Percentiles rank a stretch among this genome's conserved stretches.
Conservation (phyloP, 139 green algal species). For the Haematococcus lacustris region DNA sequence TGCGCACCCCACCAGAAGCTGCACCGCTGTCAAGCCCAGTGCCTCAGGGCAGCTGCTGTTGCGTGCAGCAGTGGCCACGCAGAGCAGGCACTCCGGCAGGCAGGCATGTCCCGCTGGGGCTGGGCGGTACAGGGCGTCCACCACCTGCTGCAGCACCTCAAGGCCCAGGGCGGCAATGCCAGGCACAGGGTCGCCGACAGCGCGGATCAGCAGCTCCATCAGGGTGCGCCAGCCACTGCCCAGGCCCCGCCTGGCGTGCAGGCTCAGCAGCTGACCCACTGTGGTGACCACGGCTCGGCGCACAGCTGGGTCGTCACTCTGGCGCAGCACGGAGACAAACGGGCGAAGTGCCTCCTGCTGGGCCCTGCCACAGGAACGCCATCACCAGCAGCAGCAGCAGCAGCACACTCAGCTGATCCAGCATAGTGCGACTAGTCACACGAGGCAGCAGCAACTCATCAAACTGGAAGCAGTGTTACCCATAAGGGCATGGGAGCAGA, state of each 20-base stretch:
- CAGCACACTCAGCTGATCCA: too few relatives aligned
- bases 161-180: neutral
- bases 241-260: slow-evolving; percentile 19
- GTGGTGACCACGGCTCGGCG: neutral
- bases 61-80: neutral
- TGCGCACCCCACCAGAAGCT: neutral
- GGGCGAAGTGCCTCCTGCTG: slow-evolving; percentile 78
- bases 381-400: too few relatives aligned
- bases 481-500: too few relatives aligned
- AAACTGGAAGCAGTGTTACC: too few relatives aligned
- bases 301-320: slow-evolving; percentile 37
- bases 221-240: slow-evolving; percentile 59
- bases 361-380: neutral
- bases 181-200: slow-evolving; percentile 37
- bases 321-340: slow-evolving; percentile 80
- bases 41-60: neutral
- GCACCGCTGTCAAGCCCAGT: slow-evolving; percentile 7
- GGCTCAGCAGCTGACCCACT: neutral
- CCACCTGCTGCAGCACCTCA: slow-evolving; percentile 17
- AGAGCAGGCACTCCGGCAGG: slow-evolving; percentile 7
- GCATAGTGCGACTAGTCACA: too few relatives aligned
- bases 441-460: too few relatives aligned
- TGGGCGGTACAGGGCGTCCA: slow-evolving; percentile 49
- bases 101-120: slow-evolving; percentile 4
- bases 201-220: slow-evolving; percentile 47